Conservation (phyloP, 2,329 filamentous ascomycete genomes). For the Fusarium fujikuroi region DNA sequence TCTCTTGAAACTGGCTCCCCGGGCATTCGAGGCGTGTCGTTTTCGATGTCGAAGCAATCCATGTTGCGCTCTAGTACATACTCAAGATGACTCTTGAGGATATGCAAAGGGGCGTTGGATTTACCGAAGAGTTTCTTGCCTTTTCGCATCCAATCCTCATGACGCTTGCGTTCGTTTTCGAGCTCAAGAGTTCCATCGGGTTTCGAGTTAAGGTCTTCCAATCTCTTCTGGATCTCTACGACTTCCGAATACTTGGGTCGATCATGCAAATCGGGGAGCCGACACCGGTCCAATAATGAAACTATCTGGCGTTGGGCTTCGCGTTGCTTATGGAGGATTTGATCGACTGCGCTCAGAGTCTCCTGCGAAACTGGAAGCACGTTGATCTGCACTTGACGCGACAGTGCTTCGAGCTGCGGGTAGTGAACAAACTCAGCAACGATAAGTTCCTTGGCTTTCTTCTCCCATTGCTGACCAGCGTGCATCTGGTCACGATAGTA, state of each 20-base stretch:
- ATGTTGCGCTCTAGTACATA: constrained; percentile 90
- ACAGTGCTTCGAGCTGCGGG: constrained; percentile 91
- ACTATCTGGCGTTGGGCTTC: constrained; percentile 92
- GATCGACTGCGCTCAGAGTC: constrained; percentile 84
- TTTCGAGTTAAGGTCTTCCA: constrained; percentile 92
- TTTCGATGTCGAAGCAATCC: constrained; percentile 87
- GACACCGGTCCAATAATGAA: constrained; percentile 81
- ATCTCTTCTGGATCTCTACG: constrained; percentile 85
- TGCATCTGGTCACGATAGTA: constrained; percentile 80
- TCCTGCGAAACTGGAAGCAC: constrained; percentile 83
- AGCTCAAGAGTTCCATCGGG: constrained; percentile 90
- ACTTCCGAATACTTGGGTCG: constrained; percentile 90
- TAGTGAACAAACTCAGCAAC: constrained; percentile 93
- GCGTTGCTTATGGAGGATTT: constrained; percentile 93
- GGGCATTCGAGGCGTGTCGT: constrained; percentile 87
- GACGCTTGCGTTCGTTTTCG: constrained; percentile 91
- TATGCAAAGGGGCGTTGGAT: constrained; percentile 95
- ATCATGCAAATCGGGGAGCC: constrained; percentile 77
- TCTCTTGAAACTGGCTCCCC: constrained; percentile 93
- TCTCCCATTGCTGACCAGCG: constrained; percentile 88
- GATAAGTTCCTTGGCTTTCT: constrained; percentile 92
- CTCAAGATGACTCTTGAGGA: constrained; percentile 93
- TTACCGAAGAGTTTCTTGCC: constrained; percentile 99
- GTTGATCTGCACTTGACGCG: constrained; percentile 77
- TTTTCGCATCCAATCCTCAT: constrained; percentile 99